Evolutionary conservation across 768 basidiomycete species (phyloP).

Genomic region (Pleurotus eryngii): DNA sequence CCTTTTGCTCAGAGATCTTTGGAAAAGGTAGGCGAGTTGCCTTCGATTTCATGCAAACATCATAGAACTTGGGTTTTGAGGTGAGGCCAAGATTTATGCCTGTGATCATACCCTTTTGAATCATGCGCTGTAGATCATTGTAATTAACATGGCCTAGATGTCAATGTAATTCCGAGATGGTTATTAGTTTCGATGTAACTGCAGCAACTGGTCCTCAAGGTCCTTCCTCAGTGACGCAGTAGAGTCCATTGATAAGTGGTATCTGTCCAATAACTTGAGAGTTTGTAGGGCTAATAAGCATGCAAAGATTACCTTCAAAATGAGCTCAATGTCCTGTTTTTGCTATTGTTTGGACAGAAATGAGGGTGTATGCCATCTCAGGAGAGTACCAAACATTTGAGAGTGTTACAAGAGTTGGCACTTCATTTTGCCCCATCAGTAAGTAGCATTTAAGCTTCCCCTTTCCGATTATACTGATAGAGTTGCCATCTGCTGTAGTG

Average conservation of each 20-base stretch:
- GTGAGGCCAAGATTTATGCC: no score
- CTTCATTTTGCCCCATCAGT: conserved; percentile 14
- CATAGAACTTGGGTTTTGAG: no score
- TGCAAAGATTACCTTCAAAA: conserved; percentile 11
- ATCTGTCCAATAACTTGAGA: conserved; percentile 15
- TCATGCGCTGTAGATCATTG: no score
- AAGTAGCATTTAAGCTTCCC: conserved; percentile 24
- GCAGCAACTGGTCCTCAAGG: no score
- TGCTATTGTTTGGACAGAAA: conserved; percentile 21
- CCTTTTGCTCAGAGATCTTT: no score
- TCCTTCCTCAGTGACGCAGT: conserved; percentile 10
- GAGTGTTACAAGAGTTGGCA: conserved; percentile 15
- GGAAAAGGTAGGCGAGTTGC: no score
- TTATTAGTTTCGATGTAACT: no score
- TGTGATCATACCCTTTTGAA: no score
- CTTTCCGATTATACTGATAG: conserved; percentile 21
- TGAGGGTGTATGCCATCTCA: conserved; percentile 23
- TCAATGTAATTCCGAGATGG: no score
- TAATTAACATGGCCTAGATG: no score
- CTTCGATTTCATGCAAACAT: no score
- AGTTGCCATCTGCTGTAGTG: conserved; percentile 23
- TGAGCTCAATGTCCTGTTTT: conserved; percentile 11
- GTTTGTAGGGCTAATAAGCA: conserved; percentile 11
- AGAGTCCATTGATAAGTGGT: conserved; percentile 22
- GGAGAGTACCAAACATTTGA: conserved; percentile 23